Evolutionary conservation across 2,329 filamentous ascomycete species (phyloP).

Genomic region (Aspergillus sp.): DNA sequence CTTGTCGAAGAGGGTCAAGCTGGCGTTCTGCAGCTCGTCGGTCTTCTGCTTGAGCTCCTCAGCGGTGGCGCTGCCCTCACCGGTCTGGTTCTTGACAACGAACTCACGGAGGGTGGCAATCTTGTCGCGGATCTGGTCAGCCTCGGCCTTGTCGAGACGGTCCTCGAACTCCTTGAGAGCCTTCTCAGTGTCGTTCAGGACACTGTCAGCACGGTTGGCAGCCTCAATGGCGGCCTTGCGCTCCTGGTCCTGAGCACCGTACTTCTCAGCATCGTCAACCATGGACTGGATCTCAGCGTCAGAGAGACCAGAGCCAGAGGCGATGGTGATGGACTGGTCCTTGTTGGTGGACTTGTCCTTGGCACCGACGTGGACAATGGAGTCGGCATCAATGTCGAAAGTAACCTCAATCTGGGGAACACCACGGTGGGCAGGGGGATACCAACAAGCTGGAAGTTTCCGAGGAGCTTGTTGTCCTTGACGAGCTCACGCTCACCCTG

Average conservation of each 20-base stretch:
- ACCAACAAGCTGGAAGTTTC: slow-evolving; percentile 98
- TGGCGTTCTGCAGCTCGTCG: slow-evolving; percentile 93
- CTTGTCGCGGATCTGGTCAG: slow-evolving; percentile 90
- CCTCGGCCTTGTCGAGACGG: slow-evolving; percentile 94
- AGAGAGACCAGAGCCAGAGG: slow-evolving; percentile 92
- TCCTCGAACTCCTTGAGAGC: slow-evolving; percentile 95
- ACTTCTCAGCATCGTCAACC: slow-evolving; percentile 97
- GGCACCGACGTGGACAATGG: slow-evolving; percentile 94
- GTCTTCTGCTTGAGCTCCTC: slow-evolving; percentile 98
- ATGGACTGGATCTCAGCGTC: slow-evolving; percentile 93
- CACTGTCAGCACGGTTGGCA: slow-evolving; percentile 94
- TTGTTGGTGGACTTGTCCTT: slow-evolving; percentile 99
- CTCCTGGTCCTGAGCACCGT: slow-evolving; percentile 90
- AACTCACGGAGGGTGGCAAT: slow-evolving; percentile 79
- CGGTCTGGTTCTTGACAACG: slow-evolving; percentile 89
- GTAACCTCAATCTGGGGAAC: slow-evolving; percentile 96
- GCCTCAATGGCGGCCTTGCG: slow-evolving; percentile 93
- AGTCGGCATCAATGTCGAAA: slow-evolving; percentile 97
- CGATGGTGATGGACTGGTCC: slow-evolving; percentile 99
- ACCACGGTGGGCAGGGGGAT: slow-evolving; percentile 95
- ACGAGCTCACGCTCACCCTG: slow-evolving; percentile 99
- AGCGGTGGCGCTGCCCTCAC: slow-evolving; percentile 78
- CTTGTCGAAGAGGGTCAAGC: slow-evolving; percentile 97
- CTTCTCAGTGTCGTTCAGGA: slow-evolving; percentile 97
- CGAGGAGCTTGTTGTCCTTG: slow-evolving; percentile 95